Base-by-base conservation (phyloP, 768 basidiomycete genomes). In the Tricholomella constricta region DNA sequence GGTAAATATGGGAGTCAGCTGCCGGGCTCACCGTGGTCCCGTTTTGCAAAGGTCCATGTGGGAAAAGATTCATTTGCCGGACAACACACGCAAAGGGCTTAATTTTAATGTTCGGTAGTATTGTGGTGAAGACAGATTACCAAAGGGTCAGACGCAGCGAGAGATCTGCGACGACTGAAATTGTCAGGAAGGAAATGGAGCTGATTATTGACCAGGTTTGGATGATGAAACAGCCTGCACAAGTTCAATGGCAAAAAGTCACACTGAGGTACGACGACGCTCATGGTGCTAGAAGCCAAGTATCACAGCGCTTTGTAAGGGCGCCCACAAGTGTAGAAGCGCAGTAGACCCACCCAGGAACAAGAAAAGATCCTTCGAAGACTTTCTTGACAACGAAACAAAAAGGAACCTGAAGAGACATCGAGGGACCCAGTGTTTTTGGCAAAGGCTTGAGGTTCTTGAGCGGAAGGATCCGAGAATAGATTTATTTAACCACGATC, bases 401-500 rank as follows among this genome's bases (percentile, higher is more conserved):
- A 25, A 17, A 20, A 40, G 38, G 19, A 12, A 10, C 38, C 38
- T 32, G 10, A 10, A 32, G 14, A 14, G 14, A 32, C 2, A 32
- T 14, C 31, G 2, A 32, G 20, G 38, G 5, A 8, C 19, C 8
- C 9, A 19, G 36, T 6, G 7, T 37, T 6, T 4, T 37, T 37
- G 15, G 27, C 25, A 43, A 43, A 3, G n/a, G n/a, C n/a, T n/a
- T n/a, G 15, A 14, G 5, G 22, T 26, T 10, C 23, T 25, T 2
- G 14, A 25, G 42, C 25, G n/a, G 26, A 26, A 26, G 14, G 14
- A 6, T 27, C n/a, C 46, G 3, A 25, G 27, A 15, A 34, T 35
- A 45, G 8, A 23, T 26, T 44, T 27, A 40, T 20, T 42, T 35
- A 38, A 25, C 45, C 60, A 59, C 57, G 47, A 29, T 38, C 25